phyloP scores from a whole-genome alignment of 768 basidiomycete genomes.

The Heimioporus sp. region DNA sequence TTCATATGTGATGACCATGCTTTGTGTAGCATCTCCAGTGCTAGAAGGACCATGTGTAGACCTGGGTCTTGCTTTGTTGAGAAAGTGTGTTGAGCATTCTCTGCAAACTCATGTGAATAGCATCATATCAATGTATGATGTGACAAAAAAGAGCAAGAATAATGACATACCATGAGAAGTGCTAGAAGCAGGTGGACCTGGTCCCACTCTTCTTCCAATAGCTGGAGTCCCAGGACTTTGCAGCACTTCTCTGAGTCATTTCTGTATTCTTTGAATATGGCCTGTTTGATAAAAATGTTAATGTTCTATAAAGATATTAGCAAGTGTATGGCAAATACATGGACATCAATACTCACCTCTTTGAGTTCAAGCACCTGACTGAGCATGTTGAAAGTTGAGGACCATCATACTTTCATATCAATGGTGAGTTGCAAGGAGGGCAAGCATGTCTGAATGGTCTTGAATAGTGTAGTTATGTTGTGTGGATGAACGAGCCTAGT shows the following conservation, averaged over 20 bases:
- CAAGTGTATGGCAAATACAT: background rate
- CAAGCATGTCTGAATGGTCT: background rate
- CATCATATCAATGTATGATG: background rate
- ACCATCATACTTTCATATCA: constrained; percentile 8
- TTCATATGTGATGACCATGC: background rate
- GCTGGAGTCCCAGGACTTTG: constrained; percentile 1
- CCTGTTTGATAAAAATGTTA: constrained; percentile 1
- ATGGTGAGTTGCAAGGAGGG: constrained; percentile 2
- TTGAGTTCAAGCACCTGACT: background rate
- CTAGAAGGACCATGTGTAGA: background rate
- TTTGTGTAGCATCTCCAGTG: constrained; percentile 4
- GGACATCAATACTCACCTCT: background rate
- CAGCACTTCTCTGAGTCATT: background rate
- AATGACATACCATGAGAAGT: background rate
- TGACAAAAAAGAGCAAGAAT: background rate
- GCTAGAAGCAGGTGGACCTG: background rate
- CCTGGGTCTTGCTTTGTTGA: background rate
- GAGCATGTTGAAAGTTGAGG: constrained; percentile 5
- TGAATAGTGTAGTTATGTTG: constrained; percentile 5
- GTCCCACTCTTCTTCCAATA: constrained; percentile 1
- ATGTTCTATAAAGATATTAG: background rate
- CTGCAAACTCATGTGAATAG: constrained; percentile 3
- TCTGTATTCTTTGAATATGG: background rate
- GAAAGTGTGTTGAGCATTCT: constrained; percentile 7
- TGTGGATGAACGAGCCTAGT: constrained; percentile 1